Percentiles rank a stretch among this genome's conserved stretches.
Conservation (phyloP, 345 rosid genomes). For the Angophora floribunda region DNA sequence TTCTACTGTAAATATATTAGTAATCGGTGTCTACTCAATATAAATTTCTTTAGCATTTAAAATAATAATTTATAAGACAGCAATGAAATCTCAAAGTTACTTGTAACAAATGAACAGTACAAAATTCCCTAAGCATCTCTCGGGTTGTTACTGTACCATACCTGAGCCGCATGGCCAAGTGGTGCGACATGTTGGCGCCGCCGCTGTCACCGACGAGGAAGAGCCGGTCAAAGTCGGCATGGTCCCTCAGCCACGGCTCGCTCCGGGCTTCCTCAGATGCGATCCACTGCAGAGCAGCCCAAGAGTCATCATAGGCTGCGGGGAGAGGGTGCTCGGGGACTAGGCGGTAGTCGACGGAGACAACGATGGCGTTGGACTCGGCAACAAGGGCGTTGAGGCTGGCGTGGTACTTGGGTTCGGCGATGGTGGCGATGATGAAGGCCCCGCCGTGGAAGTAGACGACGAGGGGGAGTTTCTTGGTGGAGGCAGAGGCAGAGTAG, state of each 20-base stretch:
- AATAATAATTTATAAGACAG: neutral
- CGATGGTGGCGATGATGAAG: slow-evolving; percentile 42
- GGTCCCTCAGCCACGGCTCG: slow-evolving; percentile 43
- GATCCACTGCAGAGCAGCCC: slow-evolving; percentile 51
- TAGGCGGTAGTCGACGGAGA: slow-evolving; percentile 59
- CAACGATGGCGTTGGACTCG: slow-evolving; percentile 17
- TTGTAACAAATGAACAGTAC: neutral
- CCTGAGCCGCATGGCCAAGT: slow-evolving; percentile 33
- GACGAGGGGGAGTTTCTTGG: slow-evolving; percentile 47
- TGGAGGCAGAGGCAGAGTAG: neutral
- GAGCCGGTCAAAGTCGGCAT: slow-evolving; percentile 30
- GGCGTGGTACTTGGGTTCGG: slow-evolving; percentile 49
- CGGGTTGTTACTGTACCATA: neutral
- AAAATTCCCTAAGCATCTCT: neutral
- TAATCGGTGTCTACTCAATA: neutral
- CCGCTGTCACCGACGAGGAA: slow-evolving; percentile 67
- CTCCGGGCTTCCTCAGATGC: neutral
- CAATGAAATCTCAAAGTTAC: neutral
- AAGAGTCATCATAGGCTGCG: slow-evolving; percentile 54
- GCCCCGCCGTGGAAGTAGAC: slow-evolving; percentile 83
- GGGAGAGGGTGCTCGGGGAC: slow-evolving; percentile 79
- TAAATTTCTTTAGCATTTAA: neutral
- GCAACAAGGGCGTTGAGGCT: slow-evolving; percentile 47
- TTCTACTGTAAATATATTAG: neutral
- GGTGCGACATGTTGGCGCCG: slow-evolving; percentile 66